Conservation (phyloP, 345 rosid genomes). For the Trapa incisa region DNA sequence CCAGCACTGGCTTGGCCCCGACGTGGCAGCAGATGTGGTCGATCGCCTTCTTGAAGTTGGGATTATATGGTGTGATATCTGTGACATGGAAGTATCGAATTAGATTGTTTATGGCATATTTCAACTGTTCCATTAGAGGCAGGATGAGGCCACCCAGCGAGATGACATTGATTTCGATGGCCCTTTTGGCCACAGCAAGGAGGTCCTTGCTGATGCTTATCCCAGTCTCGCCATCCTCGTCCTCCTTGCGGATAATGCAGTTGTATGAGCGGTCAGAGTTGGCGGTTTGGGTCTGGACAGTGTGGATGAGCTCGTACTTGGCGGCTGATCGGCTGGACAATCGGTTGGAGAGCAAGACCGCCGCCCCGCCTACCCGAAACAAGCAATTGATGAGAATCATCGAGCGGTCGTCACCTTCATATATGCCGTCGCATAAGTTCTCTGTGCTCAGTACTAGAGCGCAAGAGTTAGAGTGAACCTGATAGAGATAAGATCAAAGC, state of each 20-base stretch:
- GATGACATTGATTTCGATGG: conserved; percentile 14
- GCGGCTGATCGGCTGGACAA: conserved; percentile 5
- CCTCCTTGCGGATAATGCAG: conserved; percentile 16
- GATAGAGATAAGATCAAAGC: not conserved
- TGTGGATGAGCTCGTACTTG: conserved; percentile 13
- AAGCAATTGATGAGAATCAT: conserved; percentile 24
- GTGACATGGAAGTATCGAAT: not conserved
- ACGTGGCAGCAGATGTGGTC: conserved; percentile 23
- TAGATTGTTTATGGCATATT: not conserved
- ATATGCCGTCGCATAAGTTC: conserved; percentile 12
- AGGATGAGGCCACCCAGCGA: conserved; percentile 13
- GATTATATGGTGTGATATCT: conserved; percentile 6
- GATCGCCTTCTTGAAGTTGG: conserved; percentile 15
- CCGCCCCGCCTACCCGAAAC: conserved; percentile 20
- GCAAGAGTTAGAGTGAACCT: conserved; percentile 10
- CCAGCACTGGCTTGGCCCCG: conserved; percentile 20
- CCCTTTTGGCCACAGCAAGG: conserved; percentile 11
- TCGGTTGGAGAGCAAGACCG: conserved; percentile 22
- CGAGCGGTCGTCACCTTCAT: conserved; percentile 19
- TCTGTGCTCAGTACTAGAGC: conserved; percentile 26
- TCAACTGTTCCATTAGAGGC: conserved; percentile 12
- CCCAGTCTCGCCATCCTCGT: conserved; percentile 11
- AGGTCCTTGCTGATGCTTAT: conserved; percentile 13
- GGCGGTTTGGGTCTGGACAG: conserved; percentile 18
- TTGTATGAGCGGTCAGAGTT: conserved; percentile 15